Conservation (phyloP, 2,329 filamentous ascomycete genomes). For the Lasiodiplodia theobromae region DNA sequence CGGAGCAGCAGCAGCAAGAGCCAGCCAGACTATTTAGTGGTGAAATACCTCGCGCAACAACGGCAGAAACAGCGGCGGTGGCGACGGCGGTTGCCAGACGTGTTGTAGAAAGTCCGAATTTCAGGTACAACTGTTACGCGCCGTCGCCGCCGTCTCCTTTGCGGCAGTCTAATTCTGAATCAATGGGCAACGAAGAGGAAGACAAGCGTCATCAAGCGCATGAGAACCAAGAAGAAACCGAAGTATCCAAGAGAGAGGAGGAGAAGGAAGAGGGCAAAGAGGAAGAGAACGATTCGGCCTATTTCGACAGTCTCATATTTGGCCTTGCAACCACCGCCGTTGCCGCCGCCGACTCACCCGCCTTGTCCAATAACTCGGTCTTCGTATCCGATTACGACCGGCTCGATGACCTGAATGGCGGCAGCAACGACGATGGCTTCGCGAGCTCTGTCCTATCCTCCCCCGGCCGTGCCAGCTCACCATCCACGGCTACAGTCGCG, state of each 20-base stretch:
- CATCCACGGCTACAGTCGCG: not conserved
- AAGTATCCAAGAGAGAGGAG: not conserved
- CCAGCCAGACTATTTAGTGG: not conserved
- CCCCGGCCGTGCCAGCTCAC: not conserved
- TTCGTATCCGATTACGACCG: conserved; percentile 27
- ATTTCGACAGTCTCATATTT: conserved; percentile 20
- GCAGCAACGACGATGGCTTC: not conserved
- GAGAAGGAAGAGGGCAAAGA: not conserved
- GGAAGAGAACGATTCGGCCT: not conserved
- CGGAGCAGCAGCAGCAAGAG: not conserved
- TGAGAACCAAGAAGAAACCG: not conserved
- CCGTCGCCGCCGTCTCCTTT: conserved; percentile 48
- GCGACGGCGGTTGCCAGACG: not conserved
- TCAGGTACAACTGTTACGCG: conserved; percentile 34
- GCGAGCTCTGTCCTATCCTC: not conserved
- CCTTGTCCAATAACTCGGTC: conserved; percentile 1
- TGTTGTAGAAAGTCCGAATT: conserved; percentile 10
- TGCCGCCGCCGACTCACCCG: not conserved
- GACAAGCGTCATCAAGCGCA: not conserved
- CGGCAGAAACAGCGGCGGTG: not conserved
- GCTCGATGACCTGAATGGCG: conserved; percentile 14
- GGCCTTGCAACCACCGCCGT: not conserved
- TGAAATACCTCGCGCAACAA: not conserved
- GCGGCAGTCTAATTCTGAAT: conserved; percentile 53
- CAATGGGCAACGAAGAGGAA: conserved; percentile 49